Conservation (phyloP, 2,329 filamentous ascomycete genomes). For the Fusarium redolens region DNA sequence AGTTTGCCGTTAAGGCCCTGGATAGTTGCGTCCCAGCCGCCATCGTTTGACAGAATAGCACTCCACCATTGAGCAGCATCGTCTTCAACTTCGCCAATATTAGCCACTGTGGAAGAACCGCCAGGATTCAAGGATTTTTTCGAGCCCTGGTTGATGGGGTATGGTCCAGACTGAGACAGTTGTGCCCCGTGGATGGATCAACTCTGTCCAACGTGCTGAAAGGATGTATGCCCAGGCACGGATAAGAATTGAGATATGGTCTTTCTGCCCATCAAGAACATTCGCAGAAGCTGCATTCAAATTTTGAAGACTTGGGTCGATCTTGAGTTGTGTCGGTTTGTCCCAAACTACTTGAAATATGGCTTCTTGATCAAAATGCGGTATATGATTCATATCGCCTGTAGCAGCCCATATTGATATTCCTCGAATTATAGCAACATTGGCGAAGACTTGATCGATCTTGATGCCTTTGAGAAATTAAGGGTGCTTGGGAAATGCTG, state of each 20-base stretch:
- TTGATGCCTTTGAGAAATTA: background rate
- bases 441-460: background rate
- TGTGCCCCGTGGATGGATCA: background rate
- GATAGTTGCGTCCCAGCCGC: background rate
- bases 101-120: background rate
- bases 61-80: background rate
- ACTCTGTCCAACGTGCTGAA: background rate
- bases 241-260: background rate
- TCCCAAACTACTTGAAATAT: background rate
- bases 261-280: background rate
- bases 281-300: background rate
- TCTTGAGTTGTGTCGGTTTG: background rate
- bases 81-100: background rate
- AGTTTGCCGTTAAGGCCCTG: background rate
- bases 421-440: background rate
- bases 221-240: background rate
- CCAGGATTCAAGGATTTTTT: no score
- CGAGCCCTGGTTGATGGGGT: background rate
- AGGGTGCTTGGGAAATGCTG: background rate
- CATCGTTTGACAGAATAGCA: background rate
- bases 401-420: background rate
- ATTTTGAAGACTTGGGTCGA: no score
- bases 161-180: background rate
- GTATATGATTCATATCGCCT: background rate
- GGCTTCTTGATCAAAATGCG: background rate